Percentiles rank a stretch among this genome's conserved stretches.
Conservation (phyloP, 352 stramenopile genomes). For the Phytophthora ramorum region DNA sequence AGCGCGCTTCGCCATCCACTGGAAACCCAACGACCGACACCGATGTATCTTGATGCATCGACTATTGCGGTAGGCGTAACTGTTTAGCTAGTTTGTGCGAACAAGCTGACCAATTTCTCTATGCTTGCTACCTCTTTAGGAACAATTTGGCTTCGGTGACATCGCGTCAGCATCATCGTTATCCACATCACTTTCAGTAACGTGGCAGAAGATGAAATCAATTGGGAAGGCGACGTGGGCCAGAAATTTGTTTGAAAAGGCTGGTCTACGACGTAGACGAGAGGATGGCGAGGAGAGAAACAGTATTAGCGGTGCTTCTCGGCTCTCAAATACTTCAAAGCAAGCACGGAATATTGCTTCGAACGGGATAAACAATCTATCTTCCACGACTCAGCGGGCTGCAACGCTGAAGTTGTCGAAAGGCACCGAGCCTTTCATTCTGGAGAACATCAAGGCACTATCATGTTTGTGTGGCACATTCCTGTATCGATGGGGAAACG, state of each 20-base stretch:
- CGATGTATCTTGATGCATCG: constrained; percentile 60
- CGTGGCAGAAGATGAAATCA: constrained; percentile 65
- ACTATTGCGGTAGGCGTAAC: constrained; percentile 47
- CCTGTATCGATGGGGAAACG: constrained; percentile 61
- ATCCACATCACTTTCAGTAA: constrained; percentile 57
- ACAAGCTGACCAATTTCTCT: not conserved
- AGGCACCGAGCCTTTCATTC: constrained; percentile 47
- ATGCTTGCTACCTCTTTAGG: constrained; percentile 30
- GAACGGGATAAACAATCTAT: constrained; percentile 18
- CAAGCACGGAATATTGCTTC: constrained; percentile 47
- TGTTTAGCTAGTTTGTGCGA: not conserved
- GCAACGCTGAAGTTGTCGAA: constrained; percentile 21
- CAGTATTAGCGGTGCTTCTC: constrained; percentile 6
- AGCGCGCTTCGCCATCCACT: constrained; percentile 45
- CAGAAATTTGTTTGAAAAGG: constrained; percentile 62
- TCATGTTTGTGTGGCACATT: constrained; percentile 57
- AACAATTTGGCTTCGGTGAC: constrained; percentile 81
- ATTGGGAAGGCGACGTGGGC: constrained; percentile 65
- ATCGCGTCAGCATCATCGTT: constrained; percentile 63
- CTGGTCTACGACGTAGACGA: constrained; percentile 41
- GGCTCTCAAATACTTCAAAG: constrained; percentile 47
- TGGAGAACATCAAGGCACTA: constrained; percentile 54
- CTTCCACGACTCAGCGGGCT: constrained; percentile 11
- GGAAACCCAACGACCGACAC: constrained; percentile 39
- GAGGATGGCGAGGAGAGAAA: constrained; percentile 14